Conservation (phyloP, 495 filamentous ascomycete species). For the Massariosphaeria phaeospora region DNA sequence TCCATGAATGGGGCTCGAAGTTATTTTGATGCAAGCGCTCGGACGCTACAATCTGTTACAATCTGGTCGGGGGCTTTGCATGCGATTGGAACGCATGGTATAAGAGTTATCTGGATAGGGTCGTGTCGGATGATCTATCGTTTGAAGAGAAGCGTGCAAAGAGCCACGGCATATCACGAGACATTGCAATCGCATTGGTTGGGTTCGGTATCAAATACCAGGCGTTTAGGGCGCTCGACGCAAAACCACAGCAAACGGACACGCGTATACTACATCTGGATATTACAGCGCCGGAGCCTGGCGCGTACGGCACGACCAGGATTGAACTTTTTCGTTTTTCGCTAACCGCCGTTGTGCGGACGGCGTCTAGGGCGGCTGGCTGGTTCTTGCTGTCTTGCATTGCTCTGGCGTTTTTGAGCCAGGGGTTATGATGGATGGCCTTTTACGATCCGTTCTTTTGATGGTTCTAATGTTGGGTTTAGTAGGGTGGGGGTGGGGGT, state of each 20-base stretch:
- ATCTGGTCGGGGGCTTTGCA: too few relatives aligned
- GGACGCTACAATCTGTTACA: too few relatives aligned
- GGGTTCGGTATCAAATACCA: background rate
- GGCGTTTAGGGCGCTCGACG: slow-evolving; percentile 2
- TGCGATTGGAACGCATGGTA: too few relatives aligned
- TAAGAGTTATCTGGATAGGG: too few relatives aligned
- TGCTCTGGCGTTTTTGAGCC: slow-evolving; percentile 2
- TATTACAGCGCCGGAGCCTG: slow-evolving; percentile 11
- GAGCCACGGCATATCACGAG: too few relatives aligned
- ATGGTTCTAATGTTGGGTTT: background rate
- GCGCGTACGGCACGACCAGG: background rate
- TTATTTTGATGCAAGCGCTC: too few relatives aligned
- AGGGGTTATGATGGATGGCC: background rate
- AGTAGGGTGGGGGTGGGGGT: background rate
- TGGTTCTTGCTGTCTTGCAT: slow-evolving; percentile 1
- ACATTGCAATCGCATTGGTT: too few relatives aligned
- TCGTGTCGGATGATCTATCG: too few relatives aligned
- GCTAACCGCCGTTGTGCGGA: background rate
- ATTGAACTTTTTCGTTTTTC: background rate
- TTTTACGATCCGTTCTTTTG: slow-evolving; percentile 4
- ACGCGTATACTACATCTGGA: slow-evolving; percentile 17
- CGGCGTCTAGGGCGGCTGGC: background rate
- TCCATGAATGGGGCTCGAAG: too few relatives aligned
- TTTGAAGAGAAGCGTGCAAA: too few relatives aligned
- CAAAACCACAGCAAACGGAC: background rate